Evolutionary conservation across 805 yeast genomes (phyloP).

Genomic region (Ogataea philodendri): DNA sequence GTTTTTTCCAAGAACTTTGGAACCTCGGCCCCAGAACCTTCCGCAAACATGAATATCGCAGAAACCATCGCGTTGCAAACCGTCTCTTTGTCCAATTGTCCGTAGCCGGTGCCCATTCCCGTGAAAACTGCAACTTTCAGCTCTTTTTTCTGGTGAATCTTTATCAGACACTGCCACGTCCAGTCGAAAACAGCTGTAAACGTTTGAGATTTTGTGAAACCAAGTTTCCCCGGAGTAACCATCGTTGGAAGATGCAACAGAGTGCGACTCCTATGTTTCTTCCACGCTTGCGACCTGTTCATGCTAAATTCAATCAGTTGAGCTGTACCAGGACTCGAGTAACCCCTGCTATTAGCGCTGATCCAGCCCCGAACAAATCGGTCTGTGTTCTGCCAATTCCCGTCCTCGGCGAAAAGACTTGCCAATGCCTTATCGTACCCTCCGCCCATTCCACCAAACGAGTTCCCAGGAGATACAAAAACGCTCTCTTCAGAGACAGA

Average conservation of each 20-base stretch:
- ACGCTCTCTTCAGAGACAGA: constrained; percentile 12
- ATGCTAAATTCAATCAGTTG: constrained; percentile 32
- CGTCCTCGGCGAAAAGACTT: constrained; percentile 22
- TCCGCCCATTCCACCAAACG: constrained; percentile 49
- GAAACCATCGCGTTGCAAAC: constrained; percentile 38
- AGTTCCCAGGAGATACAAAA: constrained; percentile 52
- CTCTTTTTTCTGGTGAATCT: constrained; percentile 21
- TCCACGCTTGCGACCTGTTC: constrained; percentile 32
- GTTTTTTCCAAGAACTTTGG: constrained; percentile 12
- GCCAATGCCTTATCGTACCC: constrained; percentile 47
- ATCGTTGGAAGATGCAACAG: constrained; percentile 41
- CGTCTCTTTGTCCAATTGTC: constrained; percentile 32
- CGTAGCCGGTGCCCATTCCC: constrained; percentile 42
- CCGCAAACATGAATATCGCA: constrained; percentile 32
- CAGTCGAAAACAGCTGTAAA: constrained; percentile 35
- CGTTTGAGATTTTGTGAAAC: constrained; percentile 6
- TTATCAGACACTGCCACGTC: constrained; percentile 36
- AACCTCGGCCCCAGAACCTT: constrained; percentile 5
- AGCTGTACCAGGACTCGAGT: constrained; percentile 33
- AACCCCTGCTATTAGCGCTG: constrained; percentile 29
- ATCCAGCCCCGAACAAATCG: constrained; percentile 18
- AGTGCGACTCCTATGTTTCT: constrained; percentile 27
- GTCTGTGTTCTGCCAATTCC: constrained; percentile 27
- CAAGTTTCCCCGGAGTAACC: constrained; percentile 35
- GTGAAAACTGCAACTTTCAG: constrained; percentile 34